Conservation (phyloP, 2,329 filamentous ascomycete genomes). For the Penicillium sp. region DNA sequence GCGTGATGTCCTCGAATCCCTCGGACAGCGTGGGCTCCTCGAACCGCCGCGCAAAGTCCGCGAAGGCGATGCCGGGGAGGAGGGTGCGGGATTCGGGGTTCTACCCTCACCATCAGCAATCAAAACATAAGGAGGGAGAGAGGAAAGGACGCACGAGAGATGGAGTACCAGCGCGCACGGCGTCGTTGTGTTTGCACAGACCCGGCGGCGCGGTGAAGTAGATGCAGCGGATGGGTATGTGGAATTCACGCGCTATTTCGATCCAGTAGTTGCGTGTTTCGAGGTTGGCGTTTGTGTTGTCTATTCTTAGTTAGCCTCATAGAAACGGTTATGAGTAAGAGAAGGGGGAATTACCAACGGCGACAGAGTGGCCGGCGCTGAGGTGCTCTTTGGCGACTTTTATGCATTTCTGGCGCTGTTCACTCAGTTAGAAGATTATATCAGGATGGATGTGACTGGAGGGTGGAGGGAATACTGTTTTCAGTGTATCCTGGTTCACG, state of each 20-base stretch:
- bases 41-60: constrained; percentile 68
- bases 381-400: constrained; percentile 67
- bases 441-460: too few species aligned
- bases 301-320: constrained; percentile 42
- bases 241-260: constrained; percentile 64
- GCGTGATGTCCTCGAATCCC: constrained; percentile 76
- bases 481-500: constrained; percentile 86
- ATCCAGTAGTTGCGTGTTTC: constrained; percentile 78
- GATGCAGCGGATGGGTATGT: constrained; percentile 76
- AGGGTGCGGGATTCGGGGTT: constrained; percentile 77
- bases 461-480: constrained; percentile 50
- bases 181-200: constrained; percentile 81
- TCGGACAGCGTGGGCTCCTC: constrained; percentile 68
- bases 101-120: constrained; percentile 15
- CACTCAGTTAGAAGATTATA: not conserved
- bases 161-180: constrained; percentile 65
- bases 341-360: constrained; percentile 61
- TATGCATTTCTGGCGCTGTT: constrained; percentile 60
- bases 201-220: constrained; percentile 71
- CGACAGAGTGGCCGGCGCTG: constrained; percentile 63
- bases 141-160: constrained; percentile 28
- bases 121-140: too few species aligned
- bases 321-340: not conserved
- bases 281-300: constrained; percentile 90
- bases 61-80: constrained; percentile 78